Evolutionary conservation across 371 early-diverging fungal genomes (phyloP).

Genomic region (Syncephalastrum sp.): DNA sequence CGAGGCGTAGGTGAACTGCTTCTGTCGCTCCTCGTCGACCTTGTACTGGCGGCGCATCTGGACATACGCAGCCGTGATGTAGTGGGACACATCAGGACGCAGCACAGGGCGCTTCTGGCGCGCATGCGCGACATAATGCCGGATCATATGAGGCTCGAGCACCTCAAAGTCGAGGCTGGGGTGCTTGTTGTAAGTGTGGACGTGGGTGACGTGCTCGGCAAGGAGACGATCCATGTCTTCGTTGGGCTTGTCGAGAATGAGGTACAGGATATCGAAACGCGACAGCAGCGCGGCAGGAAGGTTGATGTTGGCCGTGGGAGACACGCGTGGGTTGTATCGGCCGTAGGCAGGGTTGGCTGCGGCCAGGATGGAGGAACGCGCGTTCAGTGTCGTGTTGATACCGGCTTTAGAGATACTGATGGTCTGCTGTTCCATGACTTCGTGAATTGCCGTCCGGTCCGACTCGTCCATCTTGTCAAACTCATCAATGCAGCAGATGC

Average conservation of each 20-base stretch:
- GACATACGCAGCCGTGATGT: conserved; percentile 89
- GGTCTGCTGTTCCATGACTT: conserved; percentile 97
- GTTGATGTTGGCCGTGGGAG: conserved; percentile 91
- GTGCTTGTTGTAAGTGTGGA: conserved; percentile 84
- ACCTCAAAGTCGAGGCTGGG: conserved; percentile 67
- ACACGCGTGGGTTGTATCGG: conserved; percentile 79
- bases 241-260: conserved; percentile 84
- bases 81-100: conserved; percentile 75
- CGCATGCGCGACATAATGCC: conserved; percentile 87
- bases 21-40: conserved; percentile 57
- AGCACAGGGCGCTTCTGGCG: conserved; percentile 74
- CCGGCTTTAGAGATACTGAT: conserved; percentile 93
- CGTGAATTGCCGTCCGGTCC: conserved; percentile 90
- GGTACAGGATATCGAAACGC: conserved; percentile 96
- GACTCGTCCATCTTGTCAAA: conserved; percentile 93
- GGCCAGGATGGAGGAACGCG: conserved; percentile 87
- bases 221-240: conserved; percentile 73
- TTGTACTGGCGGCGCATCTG: conserved; percentile 75
- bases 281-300: conserved; percentile 95
- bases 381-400: conserved; percentile 92
- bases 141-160: conserved; percentile 69
- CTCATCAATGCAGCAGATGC: conserved; percentile 95
- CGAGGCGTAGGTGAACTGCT: conserved; percentile 60
- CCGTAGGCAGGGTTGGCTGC: conserved; percentile 91
- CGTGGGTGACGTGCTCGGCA: conserved; percentile 90